These are phyloP conservation scores for Cercis canadensis DNA, from an alignment of 306 rosid genomes.

Conservation along the genomic window DNA sequence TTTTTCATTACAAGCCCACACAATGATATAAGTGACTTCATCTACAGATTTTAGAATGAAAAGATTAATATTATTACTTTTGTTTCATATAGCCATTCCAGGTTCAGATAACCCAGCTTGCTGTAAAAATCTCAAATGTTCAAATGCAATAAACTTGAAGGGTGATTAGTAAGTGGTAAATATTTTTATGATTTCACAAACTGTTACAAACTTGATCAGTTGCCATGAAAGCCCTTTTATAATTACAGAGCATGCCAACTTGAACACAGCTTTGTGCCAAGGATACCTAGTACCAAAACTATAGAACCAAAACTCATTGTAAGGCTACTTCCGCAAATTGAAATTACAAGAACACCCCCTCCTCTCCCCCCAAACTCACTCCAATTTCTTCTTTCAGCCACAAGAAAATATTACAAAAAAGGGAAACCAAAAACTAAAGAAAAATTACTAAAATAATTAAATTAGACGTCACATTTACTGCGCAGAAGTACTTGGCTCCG, in stretches of 20 bases:
- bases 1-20: no score
- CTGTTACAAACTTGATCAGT: not conserved
- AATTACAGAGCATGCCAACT: slow-evolving; percentile 14
- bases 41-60: no score
- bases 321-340: slow-evolving; percentile 44
- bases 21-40: no score
- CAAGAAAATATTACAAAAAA: slow-evolving; percentile 44
- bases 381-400: slow-evolving; percentile 42
- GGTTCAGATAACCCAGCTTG: no score
- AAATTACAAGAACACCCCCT: slow-evolving; percentile 24
- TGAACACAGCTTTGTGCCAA: slow-evolving; percentile 33
- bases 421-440: slow-evolving; percentile 25
- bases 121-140: no score
- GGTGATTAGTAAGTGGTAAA: no score
- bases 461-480: slow-evolving; percentile 37
- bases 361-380: slow-evolving; percentile 11
- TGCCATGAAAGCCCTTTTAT: slow-evolving; percentile 18
- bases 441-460: slow-evolving; percentile 18
- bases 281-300: slow-evolving; percentile 24
- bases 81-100: no score
- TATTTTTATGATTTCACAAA: not conserved
- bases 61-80: no score
- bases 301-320: slow-evolving; percentile 35
- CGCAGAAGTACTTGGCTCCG: slow-evolving; percentile 46
- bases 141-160: not conserved